Conservation (phyloP, 2,329 filamentous ascomycete species). For the Cryphonectria carpinicola region DNA sequence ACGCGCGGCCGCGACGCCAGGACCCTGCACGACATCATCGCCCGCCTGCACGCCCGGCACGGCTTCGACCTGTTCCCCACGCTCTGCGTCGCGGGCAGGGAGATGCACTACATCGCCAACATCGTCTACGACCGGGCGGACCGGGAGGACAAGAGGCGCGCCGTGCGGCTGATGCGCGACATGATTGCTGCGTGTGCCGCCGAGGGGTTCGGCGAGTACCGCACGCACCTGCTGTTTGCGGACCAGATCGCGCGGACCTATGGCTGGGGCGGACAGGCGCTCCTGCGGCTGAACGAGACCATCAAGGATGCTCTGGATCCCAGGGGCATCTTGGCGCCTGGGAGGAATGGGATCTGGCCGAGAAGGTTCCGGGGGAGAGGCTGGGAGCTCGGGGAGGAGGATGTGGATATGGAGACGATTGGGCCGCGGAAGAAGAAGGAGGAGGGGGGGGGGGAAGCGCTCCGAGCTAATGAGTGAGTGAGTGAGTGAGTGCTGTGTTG, state of each 20-base stretch:
- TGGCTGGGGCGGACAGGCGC: constrained; percentile 42
- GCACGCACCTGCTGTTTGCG: constrained; percentile 45
- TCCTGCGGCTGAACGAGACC: constrained; percentile 43
- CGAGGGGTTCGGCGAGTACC: constrained; percentile 45
- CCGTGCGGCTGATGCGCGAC: constrained; percentile 39
- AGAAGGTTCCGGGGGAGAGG: constrained; percentile 37
- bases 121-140: constrained; percentile 48
- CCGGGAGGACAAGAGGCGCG: constrained; percentile 35
- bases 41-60: constrained; percentile 32
- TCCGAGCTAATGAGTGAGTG: not conserved
- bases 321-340: constrained; percentile 50
- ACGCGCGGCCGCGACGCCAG: constrained; percentile 41
- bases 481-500: too few relatives aligned
- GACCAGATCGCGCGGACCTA: constrained; percentile 46
- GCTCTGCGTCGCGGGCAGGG: constrained; percentile 41
- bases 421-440: constrained; percentile 17
- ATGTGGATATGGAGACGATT: constrained; percentile 31
- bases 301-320: constrained; percentile 46
- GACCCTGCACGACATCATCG: constrained; percentile 39
- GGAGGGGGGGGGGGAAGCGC: too few relatives aligned
- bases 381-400: constrained; percentile 36
- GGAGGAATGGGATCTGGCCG: constrained; percentile 46
- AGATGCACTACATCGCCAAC: constrained; percentile 50
- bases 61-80: constrained; percentile 40
- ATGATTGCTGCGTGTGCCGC: constrained; percentile 41